Conservation (phyloP, 768 basidiomycete genomes). For the Amanita jacksonii region DNA sequence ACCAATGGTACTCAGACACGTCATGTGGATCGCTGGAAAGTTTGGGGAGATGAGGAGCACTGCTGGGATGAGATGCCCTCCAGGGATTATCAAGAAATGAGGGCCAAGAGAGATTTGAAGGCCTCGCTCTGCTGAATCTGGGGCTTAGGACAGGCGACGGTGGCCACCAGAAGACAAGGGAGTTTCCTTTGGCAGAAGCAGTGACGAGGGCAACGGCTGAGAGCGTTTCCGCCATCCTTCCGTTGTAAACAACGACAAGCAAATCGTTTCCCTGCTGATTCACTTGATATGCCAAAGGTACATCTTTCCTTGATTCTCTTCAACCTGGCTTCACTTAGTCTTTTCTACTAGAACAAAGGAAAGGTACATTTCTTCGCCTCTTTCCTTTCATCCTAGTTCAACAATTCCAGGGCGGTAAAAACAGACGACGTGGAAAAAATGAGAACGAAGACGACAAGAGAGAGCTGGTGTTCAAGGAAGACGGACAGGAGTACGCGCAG, state of each 20-base stretch:
- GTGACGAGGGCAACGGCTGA: conserved; percentile 78
- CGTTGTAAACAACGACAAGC: neutral
- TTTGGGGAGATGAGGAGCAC: no score
- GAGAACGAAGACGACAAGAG: conserved; percentile 99
- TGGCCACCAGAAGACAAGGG: conserved; percentile 80
- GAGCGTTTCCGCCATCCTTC: conserved; percentile 63
- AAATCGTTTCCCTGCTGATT: neutral
- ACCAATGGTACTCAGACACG: conserved; percentile 56
- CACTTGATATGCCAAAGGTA: conserved; percentile 18
- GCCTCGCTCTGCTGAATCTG: conserved; percentile 64
- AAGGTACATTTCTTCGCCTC: conserved; percentile 34
- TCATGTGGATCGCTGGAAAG: conserved; percentile 14
- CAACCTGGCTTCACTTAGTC: neutral
- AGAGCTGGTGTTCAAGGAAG: conserved; percentile 96
- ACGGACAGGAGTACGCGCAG: conserved; percentile 98
- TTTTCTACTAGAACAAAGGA: conserved; percentile 55
- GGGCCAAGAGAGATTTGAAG: conserved; percentile 32
- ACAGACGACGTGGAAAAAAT: conserved; percentile 98
- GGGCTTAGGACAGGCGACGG: conserved; percentile 54
- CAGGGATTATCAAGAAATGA: conserved; percentile 65
- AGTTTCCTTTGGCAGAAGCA: conserved; percentile 72
- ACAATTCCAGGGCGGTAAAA: conserved; percentile 82
- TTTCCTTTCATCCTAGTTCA: neutral
- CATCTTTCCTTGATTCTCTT: neutral
- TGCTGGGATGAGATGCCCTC: conserved; percentile 54